Percentiles rank a stretch among this genome's conserved stretches.
Evolutionary conservation across 2,329 filamentous ascomycete genomes (phyloP).

Genomic region (Sporothrix inflata): DNA sequence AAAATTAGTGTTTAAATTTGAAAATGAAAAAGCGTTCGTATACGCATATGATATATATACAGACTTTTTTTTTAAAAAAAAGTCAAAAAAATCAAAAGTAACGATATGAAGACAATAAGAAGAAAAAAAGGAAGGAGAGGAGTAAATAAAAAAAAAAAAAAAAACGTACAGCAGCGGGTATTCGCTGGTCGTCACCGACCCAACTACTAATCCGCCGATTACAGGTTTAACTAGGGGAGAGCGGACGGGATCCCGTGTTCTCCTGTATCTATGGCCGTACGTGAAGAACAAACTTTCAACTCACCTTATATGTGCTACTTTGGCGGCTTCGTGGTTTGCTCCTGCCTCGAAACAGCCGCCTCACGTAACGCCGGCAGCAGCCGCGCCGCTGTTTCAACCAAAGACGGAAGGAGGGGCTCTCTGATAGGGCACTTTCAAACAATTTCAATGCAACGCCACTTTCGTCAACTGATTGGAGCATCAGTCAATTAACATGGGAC

Average conservation of each 20-base stretch:
- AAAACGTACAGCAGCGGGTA: too few species aligned
- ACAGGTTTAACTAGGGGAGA: too few species aligned
- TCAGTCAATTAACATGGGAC: neutral
- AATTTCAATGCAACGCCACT: neutral
- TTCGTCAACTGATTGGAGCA: neutral
- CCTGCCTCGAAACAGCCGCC: neutral
- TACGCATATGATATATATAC: too few species aligned
- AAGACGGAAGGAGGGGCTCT: neutral
- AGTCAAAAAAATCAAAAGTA: neutral
- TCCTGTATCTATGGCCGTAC: too few species aligned
- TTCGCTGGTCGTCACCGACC: too few species aligned
- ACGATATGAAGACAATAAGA: neutral
- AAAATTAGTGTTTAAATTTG: too few species aligned
- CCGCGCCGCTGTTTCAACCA: neutral
- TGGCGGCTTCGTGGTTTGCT: too few species aligned
- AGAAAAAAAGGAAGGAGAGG: neutral
- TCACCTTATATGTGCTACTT: too few species aligned
- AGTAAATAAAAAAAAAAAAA: neutral
- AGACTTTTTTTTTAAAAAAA: neutral
- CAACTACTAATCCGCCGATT: too few species aligned
- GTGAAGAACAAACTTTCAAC: neutral
- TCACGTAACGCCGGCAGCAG: neutral
- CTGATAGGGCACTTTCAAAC: too few species aligned
- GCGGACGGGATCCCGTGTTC: too few species aligned
- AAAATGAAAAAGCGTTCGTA: too few species aligned